Percentiles rank a stretch among this genome's conserved stretches.
Conservation (phyloP, 176 grass and related monocot species). For the Oryza rufipogon region DNA sequence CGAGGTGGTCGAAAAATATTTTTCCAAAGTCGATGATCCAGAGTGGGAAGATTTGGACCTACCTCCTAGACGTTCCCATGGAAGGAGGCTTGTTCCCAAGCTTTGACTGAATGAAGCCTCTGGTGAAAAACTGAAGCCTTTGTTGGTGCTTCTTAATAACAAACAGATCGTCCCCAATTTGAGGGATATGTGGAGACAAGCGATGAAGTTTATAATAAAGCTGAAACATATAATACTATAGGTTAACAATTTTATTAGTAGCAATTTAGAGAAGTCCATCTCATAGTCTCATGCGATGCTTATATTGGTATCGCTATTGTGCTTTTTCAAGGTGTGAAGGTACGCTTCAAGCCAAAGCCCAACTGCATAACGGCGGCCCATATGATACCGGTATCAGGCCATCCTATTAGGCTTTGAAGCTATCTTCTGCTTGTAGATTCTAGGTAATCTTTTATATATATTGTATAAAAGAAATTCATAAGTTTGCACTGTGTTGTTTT, state of each 20-base stretch:
- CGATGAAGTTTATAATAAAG: slow-evolving; percentile 33
- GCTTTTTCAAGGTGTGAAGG: background rate
- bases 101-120: slow-evolving; percentile 52
- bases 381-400: background rate
- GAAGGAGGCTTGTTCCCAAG: slow-evolving; percentile 56
- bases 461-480: background rate
- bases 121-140: background rate
- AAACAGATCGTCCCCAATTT: background rate
- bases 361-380: background rate
- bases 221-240: background rate
- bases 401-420: background rate
- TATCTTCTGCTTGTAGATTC: background rate
- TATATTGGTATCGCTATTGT: background rate
- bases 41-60: slow-evolving; percentile 81
- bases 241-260: slow-evolving; percentile 5
- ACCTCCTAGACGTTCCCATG: slow-evolving; percentile 39
- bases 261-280: background rate
- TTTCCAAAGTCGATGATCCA: slow-evolving; percentile 70
- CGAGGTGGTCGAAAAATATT: slow-evolving; percentile 59
- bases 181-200: background rate
- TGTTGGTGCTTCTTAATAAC: background rate
- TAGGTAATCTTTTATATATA: background rate
- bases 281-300: background rate
- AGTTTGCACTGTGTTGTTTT: no score
- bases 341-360: background rate